phyloP scores from a whole-genome alignment of 208 protist species.

The Leptomonas pyrrhocoris region DNA sequence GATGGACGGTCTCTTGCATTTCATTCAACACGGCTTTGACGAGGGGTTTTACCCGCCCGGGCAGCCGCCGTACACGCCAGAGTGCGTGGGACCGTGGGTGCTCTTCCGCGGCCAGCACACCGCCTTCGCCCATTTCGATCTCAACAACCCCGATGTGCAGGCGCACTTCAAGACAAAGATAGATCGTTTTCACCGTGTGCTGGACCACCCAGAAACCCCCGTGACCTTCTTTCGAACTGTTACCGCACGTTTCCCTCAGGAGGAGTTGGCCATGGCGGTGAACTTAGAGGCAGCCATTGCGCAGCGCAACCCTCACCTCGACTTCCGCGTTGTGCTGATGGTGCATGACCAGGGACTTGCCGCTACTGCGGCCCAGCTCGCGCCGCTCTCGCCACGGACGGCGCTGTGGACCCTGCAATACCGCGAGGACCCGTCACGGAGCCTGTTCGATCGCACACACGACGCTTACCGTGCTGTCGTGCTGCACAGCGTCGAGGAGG shows the following conservation, averaged over 20 bases:
- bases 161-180: slow-evolving; percentile 62
- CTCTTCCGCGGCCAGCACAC: slow-evolving; percentile 81
- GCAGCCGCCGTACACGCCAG: slow-evolving; percentile 58
- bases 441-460: slow-evolving; percentile 64
- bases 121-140: slow-evolving; percentile 82
- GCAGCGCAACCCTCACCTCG: slow-evolving; percentile 46
- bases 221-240: slow-evolving; percentile 83
- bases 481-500: slow-evolving; percentile 45
- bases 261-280: slow-evolving; percentile 52
- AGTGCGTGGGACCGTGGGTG: slow-evolving; percentile 83
- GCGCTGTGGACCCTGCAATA: slow-evolving; percentile 68
- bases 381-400: slow-evolving; percentile 47
- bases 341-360: slow-evolving; percentile 67
- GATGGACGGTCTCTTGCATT: slow-evolving; percentile 71
- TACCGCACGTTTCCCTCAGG: slow-evolving; percentile 52
- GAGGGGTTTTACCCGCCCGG: slow-evolving; percentile 75
- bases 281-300: slow-evolving; percentile 41
- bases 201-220: slow-evolving; percentile 37
- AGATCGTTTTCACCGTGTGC: slow-evolving; percentile 42
- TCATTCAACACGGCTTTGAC: slow-evolving; percentile 59
- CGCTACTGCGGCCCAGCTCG: slow-evolving; percentile 46
- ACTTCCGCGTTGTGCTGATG: slow-evolving; percentile 71
- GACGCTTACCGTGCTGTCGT: slow-evolving; percentile 52
- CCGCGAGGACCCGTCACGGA: slow-evolving; percentile 24
- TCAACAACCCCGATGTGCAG: slow-evolving; percentile 63